A percentile compares a stretch with the other conserved stretches of the same genome.
Conservation (phyloP, 768 basidiomycete genomes). For the Trametes gibbosa region DNA sequence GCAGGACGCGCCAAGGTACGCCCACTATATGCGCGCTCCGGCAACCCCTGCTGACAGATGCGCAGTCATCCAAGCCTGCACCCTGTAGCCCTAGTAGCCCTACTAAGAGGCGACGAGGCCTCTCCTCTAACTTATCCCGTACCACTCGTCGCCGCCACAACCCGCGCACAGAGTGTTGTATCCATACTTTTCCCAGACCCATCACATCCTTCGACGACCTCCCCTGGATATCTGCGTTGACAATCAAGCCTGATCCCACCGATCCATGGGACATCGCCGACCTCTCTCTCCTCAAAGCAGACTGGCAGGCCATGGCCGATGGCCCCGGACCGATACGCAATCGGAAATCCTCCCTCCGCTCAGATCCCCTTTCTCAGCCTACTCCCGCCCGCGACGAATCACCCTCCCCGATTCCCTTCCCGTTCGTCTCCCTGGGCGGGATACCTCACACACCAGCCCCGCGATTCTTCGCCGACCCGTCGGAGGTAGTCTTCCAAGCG, state of each 20-base stretch:
- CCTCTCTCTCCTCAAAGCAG: conserved; percentile 52
- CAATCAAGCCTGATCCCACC: conserved; percentile 41
- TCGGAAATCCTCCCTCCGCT: conserved; percentile 51
- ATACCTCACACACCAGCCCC: conserved; percentile 20
- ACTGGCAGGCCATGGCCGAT: neutral
- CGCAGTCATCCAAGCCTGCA: conserved; percentile 38
- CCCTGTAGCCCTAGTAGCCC: conserved; percentile 37
- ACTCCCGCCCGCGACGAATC: neutral
- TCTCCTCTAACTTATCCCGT: conserved; percentile 35
- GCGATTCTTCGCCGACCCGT: conserved; percentile 7
- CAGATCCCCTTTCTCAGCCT: conserved; percentile 41
- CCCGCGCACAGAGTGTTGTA: conserved; percentile 39
- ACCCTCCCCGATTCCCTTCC: conserved; percentile 1
- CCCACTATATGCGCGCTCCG: conserved; percentile 14
- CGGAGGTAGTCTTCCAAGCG: conserved; percentile 20
- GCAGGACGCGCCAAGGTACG: conserved; percentile 15
- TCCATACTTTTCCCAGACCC: conserved; percentile 33
- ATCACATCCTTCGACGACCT: conserved; percentile 54
- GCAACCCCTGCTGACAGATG: conserved; percentile 3
- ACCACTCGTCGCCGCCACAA: conserved; percentile 42
- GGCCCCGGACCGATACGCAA: conserved; percentile 56
- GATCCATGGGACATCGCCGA: conserved; percentile 60
- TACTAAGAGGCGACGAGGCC: conserved; percentile 36
- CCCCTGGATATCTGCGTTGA: conserved; percentile 65
- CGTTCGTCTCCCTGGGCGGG: conserved; percentile 5